Evolutionary conservation across 805 yeast genomes (phyloP), one percentile per base, ranked within the genome.

Genomic region (Saccharomyces kudriavzevii): DNA sequence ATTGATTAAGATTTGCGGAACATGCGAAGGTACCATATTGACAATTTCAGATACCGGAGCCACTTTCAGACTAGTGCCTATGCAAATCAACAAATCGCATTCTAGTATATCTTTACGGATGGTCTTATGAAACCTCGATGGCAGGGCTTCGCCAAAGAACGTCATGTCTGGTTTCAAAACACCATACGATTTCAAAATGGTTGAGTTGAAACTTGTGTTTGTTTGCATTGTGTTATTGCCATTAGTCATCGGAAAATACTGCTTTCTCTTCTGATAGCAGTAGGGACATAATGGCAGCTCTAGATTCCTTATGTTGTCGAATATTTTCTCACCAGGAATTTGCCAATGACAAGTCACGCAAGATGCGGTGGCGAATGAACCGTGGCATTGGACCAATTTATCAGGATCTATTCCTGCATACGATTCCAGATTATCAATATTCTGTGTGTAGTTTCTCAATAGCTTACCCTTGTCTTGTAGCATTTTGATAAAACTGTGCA

Each of bases 81-180:
- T 84, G 67, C 96, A 86, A 4, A 90, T 76, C 47, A 91, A 72
- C 52, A 90, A 73, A 68, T 91, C 97, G 69, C 96, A 88, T 45
- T 78, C 74, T 20, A 70, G 61, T 5, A 84, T 74, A 65, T 91
- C 97, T 46, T 77, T 76, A 45, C 74, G 72, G 28, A 84, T 78
- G 29, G 74, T 67, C 48, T 77, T 77, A 60, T 89, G 91, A 64
- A 85, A 90, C 49, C 76, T 69, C 13, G 75, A 74, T 0, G 97
- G 96, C 54, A 90, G 73, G 14, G 83, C 81, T 67, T 90, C 97
- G 14, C 96, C 96, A 60, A 90, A 90, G 64, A 90, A 90, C 0
- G 96, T 89, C 56, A 90, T 90, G 65, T 90, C 96, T 0, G 97
- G 97, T 67, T 91, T 90, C 79, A 88, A 77, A 2, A 89, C 92